Conservation (phyloP, 208 protist genomes). For the Acanthamoeba healyi region DNA sequence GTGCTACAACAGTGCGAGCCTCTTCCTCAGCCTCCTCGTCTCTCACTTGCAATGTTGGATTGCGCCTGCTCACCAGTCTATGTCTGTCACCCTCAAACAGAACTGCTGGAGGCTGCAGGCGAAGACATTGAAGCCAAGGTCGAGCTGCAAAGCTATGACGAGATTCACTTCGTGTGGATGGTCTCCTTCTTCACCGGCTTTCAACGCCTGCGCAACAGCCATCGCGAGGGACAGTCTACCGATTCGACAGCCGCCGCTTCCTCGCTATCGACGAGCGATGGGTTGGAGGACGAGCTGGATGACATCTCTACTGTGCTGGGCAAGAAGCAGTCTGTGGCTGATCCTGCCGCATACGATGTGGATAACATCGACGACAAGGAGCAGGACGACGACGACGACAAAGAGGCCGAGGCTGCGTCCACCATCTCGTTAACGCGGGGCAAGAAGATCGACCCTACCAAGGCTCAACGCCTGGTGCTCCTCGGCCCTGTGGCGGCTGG, state of each 20-base stretch:
- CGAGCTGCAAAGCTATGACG: constrained; percentile 11
- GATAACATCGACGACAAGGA: neutral
- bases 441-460: neutral
- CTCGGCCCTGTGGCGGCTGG: constrained; percentile 17
- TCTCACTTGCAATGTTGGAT: neutral
- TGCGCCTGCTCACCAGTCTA: neutral
- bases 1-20: constrained; percentile 47
- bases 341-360: neutral
- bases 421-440: neutral
- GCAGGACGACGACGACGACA: neutral
- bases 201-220: constrained; percentile 34
- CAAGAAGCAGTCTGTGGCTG: neutral
- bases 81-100: neutral
- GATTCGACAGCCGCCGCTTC: neutral
- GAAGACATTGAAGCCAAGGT: constrained; percentile 30
- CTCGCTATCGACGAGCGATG: neutral
- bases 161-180: constrained; percentile 55
- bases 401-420: neutral
- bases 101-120: constrained; percentile 11
- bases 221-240: neutral
- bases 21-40: neutral
- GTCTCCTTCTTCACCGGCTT: constrained; percentile 64
- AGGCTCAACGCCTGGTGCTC: constrained; percentile 17
- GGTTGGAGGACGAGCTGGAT: neutral
- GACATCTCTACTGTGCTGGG: neutral